Evolutionary conservation across 2,329 filamentous ascomycete genomes (phyloP), one percentile per base, ranked within the genome.

Genomic region (Diaporthe sp.): DNA sequence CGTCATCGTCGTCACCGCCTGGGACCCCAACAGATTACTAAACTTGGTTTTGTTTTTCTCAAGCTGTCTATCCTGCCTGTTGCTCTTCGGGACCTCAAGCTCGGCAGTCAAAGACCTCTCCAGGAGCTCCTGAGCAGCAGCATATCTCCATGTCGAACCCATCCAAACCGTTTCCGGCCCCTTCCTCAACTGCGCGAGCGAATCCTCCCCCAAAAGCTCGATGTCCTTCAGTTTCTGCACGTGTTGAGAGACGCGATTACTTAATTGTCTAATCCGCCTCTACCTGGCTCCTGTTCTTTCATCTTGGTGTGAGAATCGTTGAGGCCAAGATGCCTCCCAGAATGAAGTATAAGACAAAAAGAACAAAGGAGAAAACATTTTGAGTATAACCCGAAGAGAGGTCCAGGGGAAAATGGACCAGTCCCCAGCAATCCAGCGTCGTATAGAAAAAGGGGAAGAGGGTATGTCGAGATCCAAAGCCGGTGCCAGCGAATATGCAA

Each of bases 401-500:
- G 33, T 64, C 57, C 22, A 64, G 19, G 13, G 2, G 8, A 17
- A 17, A 35, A 19, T 40, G 25, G 50, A 30, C 35, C 33, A 25
- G 17, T 8, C 30, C 35, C 25, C 25, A 19, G 55, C 42, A 28
- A 19, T 61, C 57, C 57, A 35, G n/a, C 38, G 33, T 64, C 58
- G 70, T 72, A 28, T 64, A 42, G n/a, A n/a, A n/a, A n/a, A 42
- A 45, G 19, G 19, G 25, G 15, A 30, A 33, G 28, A 28, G 12
- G 45, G 2, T 64, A n/a, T 30, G 15, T 42, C 25, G 30, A 30
- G 28, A 74, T 58, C 58, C 73, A 74, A 75, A 64, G 55, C 61
- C 73, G 73, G 61, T 72, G 54, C 73, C 70, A 69, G 61, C 38
- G 42, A 60, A 73, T 40, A 72, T 50, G 69, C 55, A 75, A 69